These are phyloP conservation scores for Mortierella sp. DNA, from an alignment of 371 early-diverging fungal species.

Conservation along the genomic window DNA sequence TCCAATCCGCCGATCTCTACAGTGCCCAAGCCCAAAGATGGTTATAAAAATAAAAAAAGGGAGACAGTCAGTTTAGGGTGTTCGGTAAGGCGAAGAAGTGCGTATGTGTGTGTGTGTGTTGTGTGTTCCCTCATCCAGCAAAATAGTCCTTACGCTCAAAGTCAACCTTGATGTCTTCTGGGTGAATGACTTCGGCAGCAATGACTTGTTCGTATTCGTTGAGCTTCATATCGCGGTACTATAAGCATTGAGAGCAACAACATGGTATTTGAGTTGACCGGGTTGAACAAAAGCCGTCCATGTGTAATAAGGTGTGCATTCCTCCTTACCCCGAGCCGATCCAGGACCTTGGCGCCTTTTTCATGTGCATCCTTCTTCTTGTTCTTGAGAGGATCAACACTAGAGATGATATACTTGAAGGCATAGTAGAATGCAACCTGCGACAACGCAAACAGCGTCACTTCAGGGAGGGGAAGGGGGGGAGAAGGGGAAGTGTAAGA, in stretches of 20 bases:
- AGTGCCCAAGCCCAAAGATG: not conserved
- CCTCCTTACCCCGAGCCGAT: constrained; percentile 80
- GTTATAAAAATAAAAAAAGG: not conserved
- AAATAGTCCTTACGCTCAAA: constrained; percentile 74
- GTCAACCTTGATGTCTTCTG: constrained; percentile 88
- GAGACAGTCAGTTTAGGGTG: too few relatives aligned
- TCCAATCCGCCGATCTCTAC: constrained; percentile 94
- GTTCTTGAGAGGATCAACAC: constrained; percentile 78
- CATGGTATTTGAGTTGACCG: too few relatives aligned
- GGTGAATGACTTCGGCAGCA: constrained; percentile 91
- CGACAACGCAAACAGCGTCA: constrained; percentile 80
- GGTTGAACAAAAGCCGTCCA: too few relatives aligned
- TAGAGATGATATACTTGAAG: constrained; percentile 79
- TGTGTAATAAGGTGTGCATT: too few relatives aligned
- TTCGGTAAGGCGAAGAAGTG: constrained; percentile 1
- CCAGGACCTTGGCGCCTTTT: constrained; percentile 75
- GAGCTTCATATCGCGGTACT: constrained; percentile 79
- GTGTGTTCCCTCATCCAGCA: not conserved
- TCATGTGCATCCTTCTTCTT: constrained; percentile 80
- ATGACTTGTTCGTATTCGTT: constrained; percentile 95
- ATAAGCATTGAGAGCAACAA: too few relatives aligned
- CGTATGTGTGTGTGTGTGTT: not conserved
- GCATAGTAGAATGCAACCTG: constrained; percentile 89
- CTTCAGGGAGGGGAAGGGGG: constrained; percentile 41
- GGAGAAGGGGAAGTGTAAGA: too few relatives aligned